These are phyloP conservation scores for Aspergillus flavus DNA, from an alignment of 2,329 filamentous ascomycete species.

Conservation along the genomic window DNA sequence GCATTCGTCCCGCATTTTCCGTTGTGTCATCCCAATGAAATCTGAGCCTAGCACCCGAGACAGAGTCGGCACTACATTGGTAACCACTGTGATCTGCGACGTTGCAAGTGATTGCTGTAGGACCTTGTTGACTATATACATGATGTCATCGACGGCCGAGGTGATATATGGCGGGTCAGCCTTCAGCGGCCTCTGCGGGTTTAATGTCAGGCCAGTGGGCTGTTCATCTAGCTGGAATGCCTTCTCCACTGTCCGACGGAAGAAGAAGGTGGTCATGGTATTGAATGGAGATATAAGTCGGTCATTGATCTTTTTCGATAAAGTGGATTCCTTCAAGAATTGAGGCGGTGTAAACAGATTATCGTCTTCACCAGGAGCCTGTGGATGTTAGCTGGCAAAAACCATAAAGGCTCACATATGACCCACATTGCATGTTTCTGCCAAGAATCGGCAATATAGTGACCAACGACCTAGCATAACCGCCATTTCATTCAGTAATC, in stretches of 20 bases:
- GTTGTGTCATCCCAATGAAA: slow-evolving; percentile 95
- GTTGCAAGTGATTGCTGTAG: slow-evolving; percentile 85
- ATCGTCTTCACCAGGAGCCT: slow-evolving; percentile 53
- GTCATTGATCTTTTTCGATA: slow-evolving; percentile 75
- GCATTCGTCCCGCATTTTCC: slow-evolving; percentile 95
- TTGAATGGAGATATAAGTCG: slow-evolving; percentile 83
- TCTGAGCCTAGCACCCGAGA: slow-evolving; percentile 81
- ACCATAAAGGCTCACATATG: slow-evolving; percentile 11
- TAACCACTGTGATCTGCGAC: slow-evolving; percentile 76
- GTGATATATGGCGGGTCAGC: slow-evolving; percentile 88
- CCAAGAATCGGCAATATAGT: slow-evolving; percentile 85
- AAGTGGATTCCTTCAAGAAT: slow-evolving; percentile 75
- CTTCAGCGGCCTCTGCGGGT: slow-evolving; percentile 69
- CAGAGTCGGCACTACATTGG: slow-evolving; percentile 75
- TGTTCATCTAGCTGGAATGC: slow-evolving; percentile 95
- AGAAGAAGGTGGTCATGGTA: slow-evolving; percentile 92
- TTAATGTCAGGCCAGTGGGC: slow-evolving; percentile 77
- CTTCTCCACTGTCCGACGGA: slow-evolving; percentile 93
- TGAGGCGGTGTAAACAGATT: slow-evolving; percentile 67
- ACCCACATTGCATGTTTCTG: slow-evolving; percentile 78
- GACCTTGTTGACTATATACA: slow-evolving; percentile 97
- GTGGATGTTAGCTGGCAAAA: slow-evolving; percentile 4
- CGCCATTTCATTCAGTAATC: slow-evolving; percentile 80
- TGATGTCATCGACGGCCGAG: slow-evolving; percentile 94
- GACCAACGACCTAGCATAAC: slow-evolving; percentile 94